Evolutionary conservation across 2,329 filamentous ascomycete genomes (phyloP).

Genomic region (Cryphonectria naterciae): DNA sequence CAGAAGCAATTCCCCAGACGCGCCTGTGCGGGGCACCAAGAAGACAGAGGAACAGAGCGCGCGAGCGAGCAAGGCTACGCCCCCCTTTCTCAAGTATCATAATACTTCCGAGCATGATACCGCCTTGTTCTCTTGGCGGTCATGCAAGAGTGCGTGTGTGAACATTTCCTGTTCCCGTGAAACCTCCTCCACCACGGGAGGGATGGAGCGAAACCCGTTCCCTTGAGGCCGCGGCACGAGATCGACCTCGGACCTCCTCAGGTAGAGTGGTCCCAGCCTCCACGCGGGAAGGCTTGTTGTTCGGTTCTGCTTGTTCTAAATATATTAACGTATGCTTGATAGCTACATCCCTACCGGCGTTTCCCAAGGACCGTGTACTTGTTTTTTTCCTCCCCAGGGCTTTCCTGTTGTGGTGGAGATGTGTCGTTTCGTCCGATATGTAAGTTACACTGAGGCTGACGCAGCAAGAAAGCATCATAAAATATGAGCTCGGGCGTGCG

Average conservation of each 20-base stretch:
- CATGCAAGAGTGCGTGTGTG: not conserved
- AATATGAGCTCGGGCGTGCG: not conserved
- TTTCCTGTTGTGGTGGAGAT: not conserved
- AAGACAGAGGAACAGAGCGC: not conserved
- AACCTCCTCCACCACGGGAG: not conserved
- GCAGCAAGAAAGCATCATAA: not conserved
- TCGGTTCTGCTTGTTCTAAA: not conserved
- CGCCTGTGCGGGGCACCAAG: too few species aligned
- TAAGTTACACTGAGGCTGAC: not conserved
- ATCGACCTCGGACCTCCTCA: not conserved
- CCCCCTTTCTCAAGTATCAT: not conserved
- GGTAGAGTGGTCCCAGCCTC: not conserved
- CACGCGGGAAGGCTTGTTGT: not conserved
- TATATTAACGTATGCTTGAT: conserved; percentile 2
- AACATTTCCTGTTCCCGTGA: conserved; percentile 2
- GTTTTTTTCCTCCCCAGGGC: not conserved
- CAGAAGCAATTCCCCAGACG: not conserved
- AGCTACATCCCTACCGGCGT: not conserved
- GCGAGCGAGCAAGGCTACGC: not conserved
- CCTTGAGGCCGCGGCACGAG: not conserved
- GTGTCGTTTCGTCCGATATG: not conserved
- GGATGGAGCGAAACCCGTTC: not conserved
- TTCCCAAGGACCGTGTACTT: not conserved
- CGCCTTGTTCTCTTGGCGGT: not conserved
- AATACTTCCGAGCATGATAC: not conserved